Percentiles rank a stretch among this genome's conserved stretches.
Conservation (phyloP, 2,329 filamentous ascomycete species). For the Microdochium bolleyi region DNA sequence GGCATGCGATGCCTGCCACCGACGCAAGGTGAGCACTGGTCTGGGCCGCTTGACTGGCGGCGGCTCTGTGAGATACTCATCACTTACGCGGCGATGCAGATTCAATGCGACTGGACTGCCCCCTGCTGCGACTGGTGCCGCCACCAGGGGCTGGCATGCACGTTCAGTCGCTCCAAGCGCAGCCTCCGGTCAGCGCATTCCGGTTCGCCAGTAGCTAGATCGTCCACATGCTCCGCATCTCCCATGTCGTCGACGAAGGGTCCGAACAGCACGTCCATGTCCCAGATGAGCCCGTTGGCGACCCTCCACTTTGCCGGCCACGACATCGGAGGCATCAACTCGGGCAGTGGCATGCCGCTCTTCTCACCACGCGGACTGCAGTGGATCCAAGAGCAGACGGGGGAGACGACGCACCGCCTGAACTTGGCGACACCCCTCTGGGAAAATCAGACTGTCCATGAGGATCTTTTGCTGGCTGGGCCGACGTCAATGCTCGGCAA, state of each 20-base stretch:
- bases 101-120: slow-evolving; percentile 37
- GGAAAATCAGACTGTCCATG: slow-evolving; percentile 1
- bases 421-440: slow-evolving; percentile 12
- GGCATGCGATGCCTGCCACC: slow-evolving; percentile 41
- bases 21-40: slow-evolving; percentile 30
- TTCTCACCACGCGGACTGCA: slow-evolving; percentile 36
- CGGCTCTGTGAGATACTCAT: not conserved
- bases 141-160: slow-evolving; percentile 37
- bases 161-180: slow-evolving; percentile 24
- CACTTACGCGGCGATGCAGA: slow-evolving; percentile 20
- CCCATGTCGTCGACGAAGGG: not conserved
- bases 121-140: slow-evolving; percentile 41
- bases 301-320: slow-evolving; percentile 36
- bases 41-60: not conserved
- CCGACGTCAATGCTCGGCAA: slow-evolving; percentile 5
- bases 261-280: not conserved
- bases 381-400: slow-evolving; percentile 39
- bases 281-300: not conserved
- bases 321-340: slow-evolving; percentile 35
- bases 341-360: slow-evolving; percentile 39
- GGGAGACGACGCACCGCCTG: slow-evolving; percentile 21
- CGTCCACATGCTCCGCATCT: not conserved
- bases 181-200: slow-evolving; percentile 18
- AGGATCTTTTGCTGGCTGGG: not conserved
- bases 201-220: not conserved